Evolutionary conservation across 2,329 filamentous ascomycete genomes (phyloP).

Genomic region (Lecanicillium sp.): DNA sequence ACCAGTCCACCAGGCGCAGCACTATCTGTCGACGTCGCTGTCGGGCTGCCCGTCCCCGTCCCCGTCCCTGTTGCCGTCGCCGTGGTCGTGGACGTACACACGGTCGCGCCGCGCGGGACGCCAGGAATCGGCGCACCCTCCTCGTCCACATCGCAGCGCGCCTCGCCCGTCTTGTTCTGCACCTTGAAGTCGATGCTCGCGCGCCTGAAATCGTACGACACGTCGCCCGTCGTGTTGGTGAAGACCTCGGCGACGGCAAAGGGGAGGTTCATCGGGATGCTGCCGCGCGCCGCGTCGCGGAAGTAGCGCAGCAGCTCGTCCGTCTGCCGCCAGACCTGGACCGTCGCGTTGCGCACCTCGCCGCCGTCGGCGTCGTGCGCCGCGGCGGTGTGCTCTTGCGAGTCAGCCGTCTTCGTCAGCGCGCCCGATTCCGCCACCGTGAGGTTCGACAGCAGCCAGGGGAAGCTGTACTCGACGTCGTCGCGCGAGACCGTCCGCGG

Average conservation of each 20-base stretch:
- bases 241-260: not conserved
- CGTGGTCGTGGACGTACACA: not conserved
- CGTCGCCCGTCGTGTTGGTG: not conserved
- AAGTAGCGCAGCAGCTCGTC: not conserved
- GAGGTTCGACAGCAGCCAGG: constrained; percentile 3
- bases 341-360: constrained; percentile 9
- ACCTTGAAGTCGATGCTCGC: constrained; percentile 11
- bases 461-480: not conserved
- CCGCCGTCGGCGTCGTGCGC: not conserved
- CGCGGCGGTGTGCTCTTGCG: not conserved
- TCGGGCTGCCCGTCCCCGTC: not conserved
- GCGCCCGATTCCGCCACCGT: not conserved
- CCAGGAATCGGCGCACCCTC: constrained; percentile 2
- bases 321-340: constrained; percentile 6
- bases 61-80: not conserved
- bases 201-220: constrained; percentile 6
- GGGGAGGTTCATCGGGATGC: not conserved
- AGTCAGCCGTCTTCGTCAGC: not conserved
- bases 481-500: not conserved
- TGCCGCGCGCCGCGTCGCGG: not conserved
- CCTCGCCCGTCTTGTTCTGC: constrained; percentile 3
- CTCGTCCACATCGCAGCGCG: constrained; percentile 3
- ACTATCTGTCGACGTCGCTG: not conserved
- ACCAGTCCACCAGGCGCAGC: too few species aligned
- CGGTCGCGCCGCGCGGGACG: constrained; percentile 3